Evolutionary conservation across 257 asterid genomes (phyloP), one percentile per base, ranked within the genome.

Genomic region (Nicotiana sylvestris): DNA sequence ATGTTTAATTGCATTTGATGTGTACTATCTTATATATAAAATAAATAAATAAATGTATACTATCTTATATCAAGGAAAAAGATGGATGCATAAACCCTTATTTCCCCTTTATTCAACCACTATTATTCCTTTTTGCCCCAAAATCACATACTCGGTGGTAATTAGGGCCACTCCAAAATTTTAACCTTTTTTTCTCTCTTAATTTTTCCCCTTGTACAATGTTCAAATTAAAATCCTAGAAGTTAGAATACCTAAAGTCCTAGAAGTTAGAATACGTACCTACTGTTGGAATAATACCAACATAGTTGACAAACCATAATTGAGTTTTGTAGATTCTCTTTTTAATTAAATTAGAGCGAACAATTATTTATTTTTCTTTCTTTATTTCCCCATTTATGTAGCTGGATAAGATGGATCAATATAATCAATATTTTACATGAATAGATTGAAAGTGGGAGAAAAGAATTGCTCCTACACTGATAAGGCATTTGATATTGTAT

Each of bases 211-310:
- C 35, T 33, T 33, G 35, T 33, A 33, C 4, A 33, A 33, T 33
- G 35, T 33, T 33, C 4, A 33, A 33, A 32, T 32, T 32, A 32
- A 49, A 74, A 46, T 74, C 56, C 43, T 30, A 49, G 62, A 74
- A n/a, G 21, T 21, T 21, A 21, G 21, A 21, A 21, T 21, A 21
- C 21, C 21, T 32, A 32, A 49, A 74, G 25, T 74, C 57, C 43
- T 30, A 49, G 62, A 74, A n/a, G 80, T 74, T 49, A 49, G 79
- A 25, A 25, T 46, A 74, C 16, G 62, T 74, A 74, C 39, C 43
- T 49, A 49, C 62, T 74, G 80, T 49, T 74, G 80, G 80, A 74
- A 74, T 49, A 27, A 74, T 49, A 27, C 62, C 62, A 74, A 25
- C 80, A 74, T 49, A 12, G 39, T 5, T 74, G 43, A 13, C 15